Base-by-base conservation (phyloP, 179 eudicot genomes). In the Heliamphora pulchella region DNA sequence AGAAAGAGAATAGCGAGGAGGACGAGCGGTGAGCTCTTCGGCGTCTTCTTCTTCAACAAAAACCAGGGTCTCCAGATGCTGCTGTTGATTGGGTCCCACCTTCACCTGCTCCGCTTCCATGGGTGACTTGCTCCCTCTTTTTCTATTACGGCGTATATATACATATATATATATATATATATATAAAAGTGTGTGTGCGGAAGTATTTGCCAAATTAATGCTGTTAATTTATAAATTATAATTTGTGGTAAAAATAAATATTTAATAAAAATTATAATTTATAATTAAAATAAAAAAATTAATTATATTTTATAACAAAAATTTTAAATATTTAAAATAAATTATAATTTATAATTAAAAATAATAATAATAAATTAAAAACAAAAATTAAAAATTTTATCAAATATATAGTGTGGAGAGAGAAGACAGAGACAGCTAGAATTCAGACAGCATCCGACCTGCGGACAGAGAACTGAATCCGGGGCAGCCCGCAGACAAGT, bases 401-500 rank as follows among this genome's bases (percentile, higher is more conserved):
- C 0, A 31, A 0, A 31, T 31, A 31, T 31, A 31, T 0, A 0
- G 31, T 31, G 31, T 31, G 15, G 62, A 39, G 46, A 10, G 47
- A 41, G 71, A 66, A 41, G 44, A 31, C 71, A 66, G 1, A 31
- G 47, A 67, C 47, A n/a, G 15, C 22, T 15, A n/a, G 31, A 15
- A 10, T 11, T 20, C 18, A 54, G 43, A 11, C 54, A 13, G 74
- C 55, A 70, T 53, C 74, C 74, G 17, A 44, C 13, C 74, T 53
- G 54, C 31, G 0, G 53, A 17, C 13, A 47, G 74, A 70, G 22
- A n/a, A 54, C 54, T 10, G 74, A 70, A 70, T 70, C 74, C 5
- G 39, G 74, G 54, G 74, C 74, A 47, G 74, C 46, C 74, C 17
- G 74, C 46, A 70, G 46, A 50, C 17, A 48, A 54, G 46, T 70